phyloP scores from a whole-genome alignment of 2,329 filamentous ascomycete genomes.

The Penicillium sp. region DNA sequence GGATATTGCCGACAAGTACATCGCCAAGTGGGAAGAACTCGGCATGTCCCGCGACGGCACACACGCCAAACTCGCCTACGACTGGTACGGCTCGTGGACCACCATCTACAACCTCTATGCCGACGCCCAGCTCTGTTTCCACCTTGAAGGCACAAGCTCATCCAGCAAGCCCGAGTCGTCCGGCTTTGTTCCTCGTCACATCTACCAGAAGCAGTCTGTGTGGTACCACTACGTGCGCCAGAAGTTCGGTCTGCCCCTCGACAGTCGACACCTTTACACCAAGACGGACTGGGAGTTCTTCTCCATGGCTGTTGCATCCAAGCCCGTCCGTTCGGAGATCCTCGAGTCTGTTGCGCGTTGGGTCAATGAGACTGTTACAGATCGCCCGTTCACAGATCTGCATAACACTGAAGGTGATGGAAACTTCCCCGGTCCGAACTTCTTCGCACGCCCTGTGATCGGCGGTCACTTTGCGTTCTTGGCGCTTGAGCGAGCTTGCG shows the following conservation, averaged over 20 bases:
- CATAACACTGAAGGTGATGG: conserved; percentile 77
- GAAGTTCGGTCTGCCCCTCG: conserved; percentile 77
- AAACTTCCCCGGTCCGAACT: conserved; percentile 69
- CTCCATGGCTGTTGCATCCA: conserved; percentile 73
- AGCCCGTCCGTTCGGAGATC: conserved; percentile 67
- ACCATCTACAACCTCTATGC: conserved; percentile 83
- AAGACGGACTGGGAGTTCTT: conserved; percentile 94
- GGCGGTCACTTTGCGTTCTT: conserved; percentile 84
- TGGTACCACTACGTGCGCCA: conserved; percentile 81
- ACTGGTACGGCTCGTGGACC: conserved; percentile 77
- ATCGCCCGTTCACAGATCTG: conserved; percentile 75
- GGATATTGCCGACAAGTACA: conserved; percentile 64
- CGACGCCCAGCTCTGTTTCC: conserved; percentile 78
- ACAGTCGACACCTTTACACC: conserved; percentile 77
- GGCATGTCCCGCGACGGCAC: conserved; percentile 67
- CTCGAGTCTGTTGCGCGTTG: conserved; percentile 71
- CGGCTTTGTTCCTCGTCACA: conserved; percentile 68
- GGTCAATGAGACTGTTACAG: conserved; percentile 79
- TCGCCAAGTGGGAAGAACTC: conserved; percentile 68
- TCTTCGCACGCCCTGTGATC: conserved; percentile 79
- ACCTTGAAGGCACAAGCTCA: conserved; percentile 51
- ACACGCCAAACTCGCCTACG: conserved; percentile 76
- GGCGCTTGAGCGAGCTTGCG: conserved; percentile 76
- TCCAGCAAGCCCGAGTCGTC: conserved; percentile 26
- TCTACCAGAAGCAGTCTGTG: conserved; percentile 75